Conservation (phyloP, 805 yeast genomes). For the Candida sonorensis region DNA sequence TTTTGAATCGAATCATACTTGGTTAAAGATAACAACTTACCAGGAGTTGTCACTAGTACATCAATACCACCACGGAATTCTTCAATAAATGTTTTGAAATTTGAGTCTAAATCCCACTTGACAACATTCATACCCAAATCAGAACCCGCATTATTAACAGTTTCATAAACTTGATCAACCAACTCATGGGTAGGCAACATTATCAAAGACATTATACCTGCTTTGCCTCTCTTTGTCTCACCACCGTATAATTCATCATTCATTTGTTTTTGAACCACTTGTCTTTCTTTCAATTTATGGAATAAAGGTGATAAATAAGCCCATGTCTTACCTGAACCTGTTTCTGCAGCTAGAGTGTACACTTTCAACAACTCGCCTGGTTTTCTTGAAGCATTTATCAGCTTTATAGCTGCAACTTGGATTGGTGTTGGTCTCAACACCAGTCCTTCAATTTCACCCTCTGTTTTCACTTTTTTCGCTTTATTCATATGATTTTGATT, state of each 20-base stretch:
- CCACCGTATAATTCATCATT: constrained; percentile 25
- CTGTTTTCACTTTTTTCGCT: constrained; percentile 25
- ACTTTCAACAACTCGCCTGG: constrained; percentile 38
- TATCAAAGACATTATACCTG: constrained; percentile 63
- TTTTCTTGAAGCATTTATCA: constrained; percentile 38
- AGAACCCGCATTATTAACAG: constrained; percentile 28
- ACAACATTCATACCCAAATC: constrained; percentile 37
- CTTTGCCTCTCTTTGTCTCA: constrained; percentile 18
- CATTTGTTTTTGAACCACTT: constrained; percentile 29
- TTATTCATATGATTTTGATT: constrained; percentile 26
- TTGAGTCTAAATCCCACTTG: constrained; percentile 59
- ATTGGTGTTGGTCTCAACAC: constrained; percentile 66
- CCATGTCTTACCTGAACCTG: constrained; percentile 96
- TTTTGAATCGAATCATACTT: constrained; percentile 25
- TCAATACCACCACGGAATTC: constrained; percentile 54
- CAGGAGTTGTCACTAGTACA: constrained; percentile 81
- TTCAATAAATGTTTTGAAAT: constrained; percentile 46
- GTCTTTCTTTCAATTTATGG: constrained; percentile 58
- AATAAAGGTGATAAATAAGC: constrained; percentile 77
- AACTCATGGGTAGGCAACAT: constrained; percentile 87
- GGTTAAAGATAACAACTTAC: constrained; percentile 41
- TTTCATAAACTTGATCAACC: constrained; percentile 66
- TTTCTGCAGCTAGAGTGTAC: constrained; percentile 87
- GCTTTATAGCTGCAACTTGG: constrained; percentile 68
- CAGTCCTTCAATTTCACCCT: constrained; percentile 28